Percentiles rank a stretch among this genome's conserved stretches.
phyloP scores from a whole-genome alignment of 441 rosid species.

The Populus trichocarpa region DNA sequence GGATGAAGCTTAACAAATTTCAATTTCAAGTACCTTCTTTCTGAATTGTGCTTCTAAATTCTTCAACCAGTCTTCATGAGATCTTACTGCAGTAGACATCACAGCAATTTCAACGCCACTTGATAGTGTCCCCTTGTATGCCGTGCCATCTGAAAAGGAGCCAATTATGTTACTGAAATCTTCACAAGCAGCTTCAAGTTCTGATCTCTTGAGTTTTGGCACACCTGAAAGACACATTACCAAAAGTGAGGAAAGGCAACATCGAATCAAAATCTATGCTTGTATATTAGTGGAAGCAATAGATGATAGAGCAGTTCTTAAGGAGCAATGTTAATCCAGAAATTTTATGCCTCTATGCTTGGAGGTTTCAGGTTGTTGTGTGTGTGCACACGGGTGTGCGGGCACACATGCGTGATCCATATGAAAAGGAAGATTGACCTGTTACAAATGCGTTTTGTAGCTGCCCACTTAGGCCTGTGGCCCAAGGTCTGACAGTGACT shows the following conservation, averaged over 20 bases:
- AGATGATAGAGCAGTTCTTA: neutral
- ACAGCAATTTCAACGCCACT: slow-evolving; percentile 94
- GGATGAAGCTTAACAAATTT: slow-evolving; percentile 3
- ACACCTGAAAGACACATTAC: slow-evolving; percentile 49
- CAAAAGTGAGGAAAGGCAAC: slow-evolving; percentile 5
- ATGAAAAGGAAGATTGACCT: slow-evolving; percentile 40
- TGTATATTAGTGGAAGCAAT: neutral
- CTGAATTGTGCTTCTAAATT: slow-evolving; percentile 61
- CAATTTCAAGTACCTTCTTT: slow-evolving; percentile 53
- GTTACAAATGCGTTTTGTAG: slow-evolving; percentile 79
- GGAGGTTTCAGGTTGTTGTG: neutral
- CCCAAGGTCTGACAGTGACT: slow-evolving; percentile 84
- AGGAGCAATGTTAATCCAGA: neutral
- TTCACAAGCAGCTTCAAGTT: slow-evolving; percentile 92
- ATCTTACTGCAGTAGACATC: slow-evolving; percentile 45
- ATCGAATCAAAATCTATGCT: neutral
- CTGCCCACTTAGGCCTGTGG: slow-evolving; percentile 80
- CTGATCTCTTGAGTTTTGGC: slow-evolving; percentile 77
- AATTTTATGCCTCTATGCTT: neutral
- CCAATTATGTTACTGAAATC: slow-evolving; percentile 96
- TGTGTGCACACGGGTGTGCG: neutral
- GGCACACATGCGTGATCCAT: neutral
- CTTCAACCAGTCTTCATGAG: slow-evolving; percentile 64
- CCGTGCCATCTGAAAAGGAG: slow-evolving; percentile 55
- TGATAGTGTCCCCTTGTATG: slow-evolving; percentile 88